Base-by-base conservation (phyloP, 2,329 filamentous ascomycete species). In the Dothiorella sarmentorum region DNA sequence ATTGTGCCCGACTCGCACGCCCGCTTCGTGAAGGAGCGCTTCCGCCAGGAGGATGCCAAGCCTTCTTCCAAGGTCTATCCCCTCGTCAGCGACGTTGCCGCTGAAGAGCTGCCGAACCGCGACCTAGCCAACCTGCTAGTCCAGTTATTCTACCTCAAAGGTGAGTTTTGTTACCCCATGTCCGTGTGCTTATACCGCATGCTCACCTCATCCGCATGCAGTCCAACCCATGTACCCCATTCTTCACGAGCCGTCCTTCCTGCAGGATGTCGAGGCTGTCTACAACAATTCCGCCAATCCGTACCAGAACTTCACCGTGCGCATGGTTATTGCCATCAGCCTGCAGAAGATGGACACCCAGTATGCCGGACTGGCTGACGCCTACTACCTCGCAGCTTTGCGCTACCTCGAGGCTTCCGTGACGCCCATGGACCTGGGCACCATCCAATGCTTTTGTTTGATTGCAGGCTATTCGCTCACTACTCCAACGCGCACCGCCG, bases 291-390 rank as follows among this genome's bases (percentile, higher is more conserved):
- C 86, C 57, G 81, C 76, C 4, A 89, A 96, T 65, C 81, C 91
- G 0, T 93, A 92, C 71, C 87, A 92, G 69, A 91, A 94, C 67
- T 97, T 97, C 67, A 84, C 93, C 43, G 78, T 95, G 52, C 87
- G 90, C 60, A 92, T 97, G 85, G 90, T 97, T 56, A 86, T 97
- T 68, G 93, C 94, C 27, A 96, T 97, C 68, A 93, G 91, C 71
- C 83, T 97, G 73, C 93, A 97, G 73, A 96, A 95, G 73, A 81
- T 97, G 67, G 90, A 92, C 69, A 84, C 87, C 0, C 86, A 90
- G 63, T 97, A 94, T 72, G 91, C 92, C n/a, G 92, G 92, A 22
- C 78, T 97, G 26, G 93, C 94, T 27, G 93, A 97, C 73, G 92
- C 91, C 69, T 97, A 96, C 75, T 97, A 97, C 68, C 81, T 97